Conservation (phyloP, 305 asterid genomes). For the Withania somnifera region DNA sequence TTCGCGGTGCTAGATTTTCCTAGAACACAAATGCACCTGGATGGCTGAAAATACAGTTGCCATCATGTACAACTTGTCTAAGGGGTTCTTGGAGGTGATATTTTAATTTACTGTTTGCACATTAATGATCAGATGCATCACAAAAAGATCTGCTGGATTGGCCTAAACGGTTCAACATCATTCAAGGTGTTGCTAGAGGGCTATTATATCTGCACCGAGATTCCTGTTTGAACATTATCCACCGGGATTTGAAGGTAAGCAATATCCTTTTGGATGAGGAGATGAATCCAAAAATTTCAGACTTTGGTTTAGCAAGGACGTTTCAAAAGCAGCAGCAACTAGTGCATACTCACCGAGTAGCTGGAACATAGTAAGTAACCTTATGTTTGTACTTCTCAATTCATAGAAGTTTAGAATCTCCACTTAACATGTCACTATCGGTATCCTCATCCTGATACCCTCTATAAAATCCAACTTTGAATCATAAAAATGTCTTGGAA, state of each 20-base stretch:
- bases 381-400: background rate
- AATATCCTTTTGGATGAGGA: slow-evolving; percentile 18
- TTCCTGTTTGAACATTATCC: slow-evolving; percentile 17
- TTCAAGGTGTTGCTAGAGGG: slow-evolving; percentile 16
- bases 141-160: slow-evolving; percentile 5
- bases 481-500: background rate
- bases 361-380: slow-evolving; percentile 10
- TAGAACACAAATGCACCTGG: background rate
- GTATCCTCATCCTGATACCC: background rate
- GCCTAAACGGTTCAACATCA: slow-evolving; percentile 3
- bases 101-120: background rate
- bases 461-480: background rate
- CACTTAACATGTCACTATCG: background rate
- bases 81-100: background rate
- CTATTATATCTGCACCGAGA: slow-evolving; percentile 18
- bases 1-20: background rate
- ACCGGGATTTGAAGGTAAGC: slow-evolving; percentile 18
- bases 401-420: background rate
- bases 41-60: background rate
- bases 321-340: slow-evolving; percentile 8
- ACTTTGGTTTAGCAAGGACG: slow-evolving; percentile 21
- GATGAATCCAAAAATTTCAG: slow-evolving; percentile 25
- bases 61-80: background rate
- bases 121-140: background rate
- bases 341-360: slow-evolving; percentile 11